Base-by-base conservation (phyloP, 768 basidiomycete species). In the Ramaria rubella region DNA sequence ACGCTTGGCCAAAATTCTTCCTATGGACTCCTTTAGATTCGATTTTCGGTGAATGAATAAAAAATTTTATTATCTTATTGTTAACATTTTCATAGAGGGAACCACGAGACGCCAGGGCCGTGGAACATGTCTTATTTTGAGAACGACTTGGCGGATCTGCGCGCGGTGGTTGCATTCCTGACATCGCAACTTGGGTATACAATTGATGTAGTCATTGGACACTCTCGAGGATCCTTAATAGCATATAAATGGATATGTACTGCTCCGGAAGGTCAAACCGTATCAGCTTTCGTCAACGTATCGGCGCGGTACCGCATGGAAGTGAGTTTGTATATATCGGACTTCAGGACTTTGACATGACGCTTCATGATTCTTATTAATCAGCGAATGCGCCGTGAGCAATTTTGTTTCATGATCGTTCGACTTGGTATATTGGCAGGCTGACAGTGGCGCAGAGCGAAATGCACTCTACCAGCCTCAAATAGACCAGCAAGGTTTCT, bases 21-120 rank as follows among this genome's bases (percentile, higher is more conserved):
- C 87, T 0, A 64, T 87, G 23, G 90, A 93, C 67, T 90, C 88
- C 2, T 90, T 92, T 67, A 79, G 89, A 30, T 90, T 93, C 64
- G 90, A 93, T 68, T 93, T 93, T 70, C 81, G 88, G 87, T 90
- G 64, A 27, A 61, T 34, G 27, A 17, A 29, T 15, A 38, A 19
- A 15, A 30, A 26, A 57, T 7, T 2, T 31, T 38, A 11, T 36
- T 17, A 6, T 27, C 24, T 5, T 24, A 30, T 23, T 34, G 31
- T 11, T 19, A 19, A 14, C 15, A n/a, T 3, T n/a, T 8, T 42
- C 40, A 5, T 58, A 90, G 89, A 49, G 89, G 88, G 19, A 86
- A 83, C 69, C 82, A 88, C 66, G 90, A 92, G 71, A 85, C 84
- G 4, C 75, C 78, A 14, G 89, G 90, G 21, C 68, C 69, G 15